Conservation (phyloP, 352 stramenopile species). For the Phytophthora cactorum region DNA sequence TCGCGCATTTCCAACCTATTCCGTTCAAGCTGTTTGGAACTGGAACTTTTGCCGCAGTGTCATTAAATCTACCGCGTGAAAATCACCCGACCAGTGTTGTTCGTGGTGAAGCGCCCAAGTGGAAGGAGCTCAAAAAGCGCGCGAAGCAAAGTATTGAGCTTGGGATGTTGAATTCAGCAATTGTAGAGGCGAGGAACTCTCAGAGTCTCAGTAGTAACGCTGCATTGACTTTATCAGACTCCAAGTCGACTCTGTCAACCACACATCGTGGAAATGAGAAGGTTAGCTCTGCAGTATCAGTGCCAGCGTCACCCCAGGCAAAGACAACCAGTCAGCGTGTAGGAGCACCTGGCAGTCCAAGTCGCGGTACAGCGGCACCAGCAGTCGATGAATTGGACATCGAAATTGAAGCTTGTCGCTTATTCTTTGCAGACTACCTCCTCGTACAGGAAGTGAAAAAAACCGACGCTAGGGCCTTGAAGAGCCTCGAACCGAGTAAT, state of each 20-base stretch:
- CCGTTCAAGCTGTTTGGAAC: constrained; percentile 88
- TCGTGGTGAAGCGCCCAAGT: constrained; percentile 65
- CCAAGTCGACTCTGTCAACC: constrained; percentile 62
- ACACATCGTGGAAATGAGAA: constrained; percentile 40
- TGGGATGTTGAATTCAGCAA: constrained; percentile 22
- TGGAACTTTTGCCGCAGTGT: constrained; percentile 92
- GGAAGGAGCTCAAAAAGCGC: constrained; percentile 73
- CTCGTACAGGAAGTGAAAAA: constrained; percentile 54
- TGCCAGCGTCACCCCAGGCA: constrained; percentile 32
- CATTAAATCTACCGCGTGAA: constrained; percentile 89
- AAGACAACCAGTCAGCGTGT: constrained; percentile 26
- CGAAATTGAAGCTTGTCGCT: constrained; percentile 82
- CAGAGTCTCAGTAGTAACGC: constrained; percentile 14
- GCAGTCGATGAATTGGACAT: constrained; percentile 76
- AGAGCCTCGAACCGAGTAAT: constrained; percentile 11
- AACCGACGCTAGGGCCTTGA: constrained; percentile 21
- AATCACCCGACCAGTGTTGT: constrained; percentile 62
- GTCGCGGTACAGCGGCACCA: constrained; percentile 21
- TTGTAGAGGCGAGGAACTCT: constrained; percentile 21
- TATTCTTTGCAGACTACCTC: constrained; percentile 91
- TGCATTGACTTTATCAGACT: constrained; percentile 43
- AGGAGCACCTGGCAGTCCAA: constrained; percentile 28
- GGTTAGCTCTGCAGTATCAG: constrained; percentile 36
- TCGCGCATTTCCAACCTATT: constrained; percentile 95
- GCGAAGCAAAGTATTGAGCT: constrained; percentile 53